These are phyloP conservation scores for Solidago caesia DNA, from an alignment of 129 eudicot species.

Conservation along the genomic window DNA sequence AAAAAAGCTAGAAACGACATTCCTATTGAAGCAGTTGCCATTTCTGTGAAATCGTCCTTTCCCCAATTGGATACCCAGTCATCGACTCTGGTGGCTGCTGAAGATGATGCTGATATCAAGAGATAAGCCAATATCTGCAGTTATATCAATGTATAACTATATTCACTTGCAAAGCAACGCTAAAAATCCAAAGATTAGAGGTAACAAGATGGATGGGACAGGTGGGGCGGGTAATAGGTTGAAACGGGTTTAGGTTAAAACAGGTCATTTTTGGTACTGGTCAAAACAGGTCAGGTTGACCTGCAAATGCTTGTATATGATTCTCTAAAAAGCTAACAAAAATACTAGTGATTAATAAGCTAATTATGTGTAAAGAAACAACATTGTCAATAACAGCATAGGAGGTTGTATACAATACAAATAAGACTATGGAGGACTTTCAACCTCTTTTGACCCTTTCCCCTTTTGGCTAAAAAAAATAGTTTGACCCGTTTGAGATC, in stretches of 20 bases:
- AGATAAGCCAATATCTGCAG: conserved; percentile 82
- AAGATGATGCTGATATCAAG: conserved; percentile 90
- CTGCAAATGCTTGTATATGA: neutral
- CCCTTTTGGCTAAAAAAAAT: neutral
- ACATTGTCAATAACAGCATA: neutral
- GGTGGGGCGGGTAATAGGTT: neutral
- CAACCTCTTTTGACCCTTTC: neutral
- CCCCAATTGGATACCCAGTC: conserved; percentile 98
- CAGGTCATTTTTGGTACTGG: neutral
- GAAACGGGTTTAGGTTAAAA: neutral
- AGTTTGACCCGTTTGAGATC: neutral
- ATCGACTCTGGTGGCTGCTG: conserved; percentile 82
- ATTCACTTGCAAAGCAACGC: neutral
- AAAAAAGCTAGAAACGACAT: conserved; percentile 81
- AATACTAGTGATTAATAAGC: neutral
- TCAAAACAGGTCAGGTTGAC: neutral
- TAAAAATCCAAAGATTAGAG: neutral
- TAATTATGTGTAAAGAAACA: neutral
- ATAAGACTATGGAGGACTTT: neutral
- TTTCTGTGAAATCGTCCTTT: conserved; percentile 73
- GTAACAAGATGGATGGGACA: neutral
- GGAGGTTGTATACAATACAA: neutral
- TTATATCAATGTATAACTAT: neutral
- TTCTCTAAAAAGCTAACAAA: too few species aligned
- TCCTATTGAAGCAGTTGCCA: conserved; percentile 90